Percentiles rank a stretch among this genome's conserved stretches.
Conservation (phyloP, 768 basidiomycete genomes). For the Mycena rosella region DNA sequence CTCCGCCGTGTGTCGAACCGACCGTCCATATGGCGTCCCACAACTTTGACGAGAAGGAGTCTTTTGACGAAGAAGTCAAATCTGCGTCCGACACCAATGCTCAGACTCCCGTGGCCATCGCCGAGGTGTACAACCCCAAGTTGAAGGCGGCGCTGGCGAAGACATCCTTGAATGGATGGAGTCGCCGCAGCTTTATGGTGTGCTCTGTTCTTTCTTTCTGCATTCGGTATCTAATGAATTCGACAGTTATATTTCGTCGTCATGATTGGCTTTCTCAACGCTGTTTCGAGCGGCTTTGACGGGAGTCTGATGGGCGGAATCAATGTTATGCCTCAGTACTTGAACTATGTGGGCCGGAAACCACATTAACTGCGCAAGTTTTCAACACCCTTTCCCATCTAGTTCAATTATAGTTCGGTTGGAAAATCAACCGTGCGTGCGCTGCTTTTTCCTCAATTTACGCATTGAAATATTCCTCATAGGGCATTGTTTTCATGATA, state of each 20-base stretch:
- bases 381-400: not conserved
- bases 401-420: constrained; percentile 31
- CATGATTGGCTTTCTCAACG: constrained; percentile 41
- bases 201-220: not conserved
- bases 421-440: constrained; percentile 33
- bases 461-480: not conserved
- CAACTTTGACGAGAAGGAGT: constrained; percentile 32
- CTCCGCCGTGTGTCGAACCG: too few relatives aligned
- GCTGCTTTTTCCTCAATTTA: not conserved
- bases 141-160: constrained; percentile 31
- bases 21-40: constrained; percentile 25
- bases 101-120: constrained; percentile 11
- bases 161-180: constrained; percentile 31
- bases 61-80: constrained; percentile 35
- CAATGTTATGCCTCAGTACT: constrained; percentile 40
- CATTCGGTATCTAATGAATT: not conserved
- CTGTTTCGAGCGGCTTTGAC: constrained; percentile 40
- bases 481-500: constrained; percentile 41
- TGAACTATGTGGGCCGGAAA: constrained; percentile 23
- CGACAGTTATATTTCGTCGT: constrained; percentile 40
- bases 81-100: constrained; percentile 2
- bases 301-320: constrained; percentile 40
- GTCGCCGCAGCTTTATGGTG: constrained; percentile 37
- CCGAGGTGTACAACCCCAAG: constrained; percentile 36
- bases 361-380: not conserved